A percentile compares a stretch with the other conserved stretches of the same genome.
Conservation (phyloP, 306 rosid species). For the Cercis canadensis region DNA sequence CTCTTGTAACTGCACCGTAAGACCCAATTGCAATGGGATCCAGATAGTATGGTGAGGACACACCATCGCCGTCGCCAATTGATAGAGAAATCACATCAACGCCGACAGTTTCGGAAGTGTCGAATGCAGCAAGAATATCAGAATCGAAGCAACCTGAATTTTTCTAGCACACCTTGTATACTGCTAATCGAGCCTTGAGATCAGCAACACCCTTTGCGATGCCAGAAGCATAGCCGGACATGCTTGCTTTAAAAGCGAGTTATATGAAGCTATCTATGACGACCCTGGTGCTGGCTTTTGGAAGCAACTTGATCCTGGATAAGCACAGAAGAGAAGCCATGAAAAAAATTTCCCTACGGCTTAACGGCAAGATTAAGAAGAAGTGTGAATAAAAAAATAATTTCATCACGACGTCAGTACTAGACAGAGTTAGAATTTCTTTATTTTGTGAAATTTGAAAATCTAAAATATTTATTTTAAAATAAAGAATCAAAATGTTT, state of each 20-base stretch:
- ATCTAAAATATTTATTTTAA: too few relatives aligned
- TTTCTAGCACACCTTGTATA: conserved; percentile 76
- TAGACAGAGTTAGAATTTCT: too few relatives aligned
- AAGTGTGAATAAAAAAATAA: too few relatives aligned
- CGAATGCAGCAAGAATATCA: conserved; percentile 72
- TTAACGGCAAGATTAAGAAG: too few relatives aligned
- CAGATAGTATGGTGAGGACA: conserved; percentile 64
- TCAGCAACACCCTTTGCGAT: conserved; percentile 75
- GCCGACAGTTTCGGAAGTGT: conserved; percentile 68
- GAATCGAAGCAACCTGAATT: conserved; percentile 79
- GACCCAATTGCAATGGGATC: conserved; percentile 81
- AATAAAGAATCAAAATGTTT: too few relatives aligned
- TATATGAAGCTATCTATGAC: conserved; percentile 70
- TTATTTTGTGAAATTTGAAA: too few relatives aligned
- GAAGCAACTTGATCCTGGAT: conserved; percentile 37
- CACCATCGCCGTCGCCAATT: conserved; percentile 70
- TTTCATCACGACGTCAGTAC: too few relatives aligned
- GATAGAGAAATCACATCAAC: conserved; percentile 74
- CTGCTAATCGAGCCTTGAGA: conserved; percentile 70
- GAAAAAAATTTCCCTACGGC: too few relatives aligned
- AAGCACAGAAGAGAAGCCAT: conserved; percentile 72
- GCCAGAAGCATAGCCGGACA: conserved; percentile 70
- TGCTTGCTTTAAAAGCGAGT: conserved; percentile 68
- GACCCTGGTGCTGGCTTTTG: conserved; percentile 55
- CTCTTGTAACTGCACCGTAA: conserved; percentile 66